Conservation (phyloP, 768 basidiomycete genomes). For the Tulasnella sp. region DNA sequence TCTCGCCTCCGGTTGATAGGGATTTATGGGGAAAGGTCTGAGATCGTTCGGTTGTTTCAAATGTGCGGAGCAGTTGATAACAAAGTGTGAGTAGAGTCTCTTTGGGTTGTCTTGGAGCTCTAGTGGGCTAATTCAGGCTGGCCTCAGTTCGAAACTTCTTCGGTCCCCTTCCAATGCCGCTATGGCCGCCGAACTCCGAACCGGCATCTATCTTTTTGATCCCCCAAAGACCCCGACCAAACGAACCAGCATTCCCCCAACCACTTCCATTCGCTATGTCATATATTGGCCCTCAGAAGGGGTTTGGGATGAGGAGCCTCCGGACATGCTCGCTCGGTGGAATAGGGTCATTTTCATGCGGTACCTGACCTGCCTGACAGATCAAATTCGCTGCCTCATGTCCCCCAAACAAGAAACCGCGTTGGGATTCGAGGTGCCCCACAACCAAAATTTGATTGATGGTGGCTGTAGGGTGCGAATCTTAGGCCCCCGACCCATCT, state of each 20-base stretch:
- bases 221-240: not conserved
- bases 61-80: constrained; percentile 35
- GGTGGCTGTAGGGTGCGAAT: constrained; percentile 52
- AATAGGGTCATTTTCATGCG: too few relatives aligned
- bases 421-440: constrained; percentile 36
- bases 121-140: not conserved
- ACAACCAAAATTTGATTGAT: constrained; percentile 54
- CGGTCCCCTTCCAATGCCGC: not conserved
- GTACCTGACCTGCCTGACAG: too few relatives aligned
- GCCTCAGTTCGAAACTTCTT: not conserved
- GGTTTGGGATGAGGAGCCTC: too few relatives aligned
- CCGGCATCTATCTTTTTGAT: constrained; percentile 11
- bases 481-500: constrained; percentile 47
- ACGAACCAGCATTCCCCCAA: not conserved
- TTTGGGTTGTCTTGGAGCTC: not conserved
- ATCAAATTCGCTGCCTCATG: too few relatives aligned
- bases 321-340: too few relatives aligned
- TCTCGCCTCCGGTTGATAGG: constrained; percentile 43
- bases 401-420: too few relatives aligned
- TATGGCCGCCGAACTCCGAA: not conserved
- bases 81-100: constrained; percentile 33
- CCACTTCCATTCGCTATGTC: constrained; percentile 38
- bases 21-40: constrained; percentile 47
- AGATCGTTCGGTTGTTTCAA: constrained; percentile 42
- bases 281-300: constrained; percentile 51